Conservation (phyloP, 176 grass and related monocot genomes). For the Rhynchospora breviuscula region DNA sequence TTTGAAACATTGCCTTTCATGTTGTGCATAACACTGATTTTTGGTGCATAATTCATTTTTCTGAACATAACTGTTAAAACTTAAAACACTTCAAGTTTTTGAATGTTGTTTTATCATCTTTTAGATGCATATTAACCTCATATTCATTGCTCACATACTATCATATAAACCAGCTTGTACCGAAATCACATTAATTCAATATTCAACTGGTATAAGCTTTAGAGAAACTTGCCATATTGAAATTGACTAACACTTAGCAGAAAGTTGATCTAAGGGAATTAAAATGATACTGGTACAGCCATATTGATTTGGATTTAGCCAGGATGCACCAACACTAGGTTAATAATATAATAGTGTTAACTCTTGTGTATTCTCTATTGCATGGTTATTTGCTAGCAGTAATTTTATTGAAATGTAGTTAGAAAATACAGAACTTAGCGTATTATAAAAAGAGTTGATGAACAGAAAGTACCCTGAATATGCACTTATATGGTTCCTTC, state of each 20-base stretch:
- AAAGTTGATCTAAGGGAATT: background rate
- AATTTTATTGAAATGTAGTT: background rate
- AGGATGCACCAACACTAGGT: background rate
- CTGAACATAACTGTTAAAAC: background rate
- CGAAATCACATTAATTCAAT: background rate
- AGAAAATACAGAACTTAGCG: background rate
- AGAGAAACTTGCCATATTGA: background rate
- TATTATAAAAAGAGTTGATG: background rate
- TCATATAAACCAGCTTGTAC: background rate
- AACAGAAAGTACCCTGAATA: background rate
- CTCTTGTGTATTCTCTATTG: background rate
- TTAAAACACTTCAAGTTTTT: background rate
- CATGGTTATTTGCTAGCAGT: background rate
- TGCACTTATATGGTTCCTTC: background rate
- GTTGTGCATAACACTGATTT: background rate
- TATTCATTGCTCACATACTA: background rate
- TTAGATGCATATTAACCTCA: background rate
- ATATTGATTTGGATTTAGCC: background rate
- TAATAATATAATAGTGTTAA: background rate
- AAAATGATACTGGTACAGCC: background rate
- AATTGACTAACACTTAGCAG: background rate
- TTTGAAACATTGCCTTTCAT: background rate
- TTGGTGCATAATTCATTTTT: background rate
- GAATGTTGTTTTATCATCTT: background rate
- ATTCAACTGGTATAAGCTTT: background rate